Conservation (phyloP, 176 grass and related monocot species). For the Bonia amplexicaulis region DNA sequence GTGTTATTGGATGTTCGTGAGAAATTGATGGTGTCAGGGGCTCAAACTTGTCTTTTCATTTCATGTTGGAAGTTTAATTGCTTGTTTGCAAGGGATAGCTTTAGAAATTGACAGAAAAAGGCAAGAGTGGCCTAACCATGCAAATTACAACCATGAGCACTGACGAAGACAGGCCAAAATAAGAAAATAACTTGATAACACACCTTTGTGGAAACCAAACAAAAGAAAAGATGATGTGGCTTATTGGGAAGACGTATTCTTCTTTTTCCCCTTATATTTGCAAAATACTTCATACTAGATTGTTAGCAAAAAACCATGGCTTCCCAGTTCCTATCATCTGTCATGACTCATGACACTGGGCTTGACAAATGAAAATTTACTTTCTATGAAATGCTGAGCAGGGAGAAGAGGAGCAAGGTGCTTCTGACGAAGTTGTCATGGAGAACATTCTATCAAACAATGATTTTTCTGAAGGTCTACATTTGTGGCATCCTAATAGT, state of each 20-base stretch:
- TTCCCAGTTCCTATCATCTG: background rate
- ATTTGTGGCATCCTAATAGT: conserved; percentile 64
- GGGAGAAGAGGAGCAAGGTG: conserved; percentile 17
- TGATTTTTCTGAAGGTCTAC: conserved; percentile 77
- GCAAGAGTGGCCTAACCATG: background rate
- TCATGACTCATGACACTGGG: background rate
- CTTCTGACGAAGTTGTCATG: conserved; percentile 40
- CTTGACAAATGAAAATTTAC: background rate
- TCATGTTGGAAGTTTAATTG: background rate
- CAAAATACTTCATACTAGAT: background rate
- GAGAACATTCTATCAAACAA: conserved; percentile 76
- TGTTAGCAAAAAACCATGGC: background rate
- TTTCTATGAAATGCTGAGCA: conserved; percentile 34
- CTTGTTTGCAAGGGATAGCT: background rate
- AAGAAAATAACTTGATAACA: background rate
- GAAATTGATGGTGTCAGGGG: background rate
- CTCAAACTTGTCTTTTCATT: background rate
- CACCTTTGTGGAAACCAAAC: background rate
- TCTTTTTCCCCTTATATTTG: background rate
- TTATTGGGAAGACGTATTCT: background rate
- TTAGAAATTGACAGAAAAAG: background rate
- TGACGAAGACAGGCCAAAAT: background rate
- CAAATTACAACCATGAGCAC: background rate
- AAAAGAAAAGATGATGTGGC: background rate
- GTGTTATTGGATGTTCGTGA: background rate